Base-by-base conservation (phyloP, 148 eudicot genomes). In the Silene latifolia region DNA sequence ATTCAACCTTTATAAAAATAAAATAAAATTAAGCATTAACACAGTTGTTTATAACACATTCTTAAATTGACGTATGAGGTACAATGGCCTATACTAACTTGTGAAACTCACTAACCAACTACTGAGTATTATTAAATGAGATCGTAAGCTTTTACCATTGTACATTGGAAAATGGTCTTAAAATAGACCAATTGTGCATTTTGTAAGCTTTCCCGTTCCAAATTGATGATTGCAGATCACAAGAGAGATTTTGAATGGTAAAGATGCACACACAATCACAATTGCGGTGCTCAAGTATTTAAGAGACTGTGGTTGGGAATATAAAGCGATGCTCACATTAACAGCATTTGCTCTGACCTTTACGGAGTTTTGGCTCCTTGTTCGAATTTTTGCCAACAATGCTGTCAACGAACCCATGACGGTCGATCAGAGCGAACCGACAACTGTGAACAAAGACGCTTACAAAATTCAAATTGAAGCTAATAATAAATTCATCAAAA, bases 281-380 rank as follows among this genome's bases (percentile, higher is more conserved):
- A 71, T 85, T 42, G 65, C 80, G 9, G 71, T 87, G 65, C 69
- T 85, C 20, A 75, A 56, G 61, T 14, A 75, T 47, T 46, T 87
- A 29, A 20, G 78, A 8, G 74, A 75, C 68, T 87, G 60, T 51
- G 27, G 82, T 15, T 87, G 90, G 90, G 88, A 85, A 51, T 85
- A 84, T 19, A 87, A 87, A 73, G 77, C 81, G 72, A 85, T 81
- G 8, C 65, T 85, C 4, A 74, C 87, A 27, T 57, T 87, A 53
- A 87, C 88, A 18, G 85, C 90, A 14, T 85, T 87, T 48, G 80
- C 82, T 7, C 56, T 85, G 20, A 74, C 77, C 47, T 85, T 76
- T 24, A 86, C 88, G 6, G 90, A 87, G 39, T 87, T 85, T 63
- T 87, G 90, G 90, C 86, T 87, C 21, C 81, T 87, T 1, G 82